Evolutionary conservation across 805 yeast genomes (phyloP), one percentile per base, ranked within the genome.

Genomic region (Yamadazyma olivae): DNA sequence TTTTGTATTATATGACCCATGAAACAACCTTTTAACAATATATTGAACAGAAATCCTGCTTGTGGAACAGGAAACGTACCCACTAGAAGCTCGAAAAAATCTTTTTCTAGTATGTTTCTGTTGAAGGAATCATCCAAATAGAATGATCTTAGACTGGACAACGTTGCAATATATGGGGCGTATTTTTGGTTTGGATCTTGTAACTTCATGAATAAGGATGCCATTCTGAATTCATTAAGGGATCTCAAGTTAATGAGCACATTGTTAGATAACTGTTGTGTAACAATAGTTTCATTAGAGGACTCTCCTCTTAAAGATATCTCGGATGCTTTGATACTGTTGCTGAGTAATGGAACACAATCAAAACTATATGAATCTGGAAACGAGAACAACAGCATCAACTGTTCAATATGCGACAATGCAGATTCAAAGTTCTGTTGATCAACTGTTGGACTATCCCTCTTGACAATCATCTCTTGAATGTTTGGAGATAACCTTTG

Each of bases 321-420:
- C 48, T 87, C 96, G 6, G 75, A 57, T 2, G 85, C 74, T 36
- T 77, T 76, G 15, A 84, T 71, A 0, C 85, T 77, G 45, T 74
- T 75, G 1, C 77, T 66, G 12, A 85, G 49, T 3, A 75, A 44
- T 27, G 49, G 49, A 4, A 57, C 50, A 3, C 65, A 54, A 22
- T 68, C 69, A 0, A 64, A 56, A 14, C 59, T 61, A 37, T 59
- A 57, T 2, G 57, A 49, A 17, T 56, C 60, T 1, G 74, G 73
- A 44, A 68, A 68, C 0, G 67, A 57, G 7, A 63, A 44, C 29
- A 59, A 50, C 1, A 67, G 53, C 36, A 64, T 44, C 0, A 53
- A 54, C 40, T 62, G 68, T 29, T 53, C 56, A 62, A 65, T 64
- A 35, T 59, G 61, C 2, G 60, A 45, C 26, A 65, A 46, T 3